Conservation (phyloP, 495 filamentous ascomycete genomes). For the Glutinoglossum americanum region DNA sequence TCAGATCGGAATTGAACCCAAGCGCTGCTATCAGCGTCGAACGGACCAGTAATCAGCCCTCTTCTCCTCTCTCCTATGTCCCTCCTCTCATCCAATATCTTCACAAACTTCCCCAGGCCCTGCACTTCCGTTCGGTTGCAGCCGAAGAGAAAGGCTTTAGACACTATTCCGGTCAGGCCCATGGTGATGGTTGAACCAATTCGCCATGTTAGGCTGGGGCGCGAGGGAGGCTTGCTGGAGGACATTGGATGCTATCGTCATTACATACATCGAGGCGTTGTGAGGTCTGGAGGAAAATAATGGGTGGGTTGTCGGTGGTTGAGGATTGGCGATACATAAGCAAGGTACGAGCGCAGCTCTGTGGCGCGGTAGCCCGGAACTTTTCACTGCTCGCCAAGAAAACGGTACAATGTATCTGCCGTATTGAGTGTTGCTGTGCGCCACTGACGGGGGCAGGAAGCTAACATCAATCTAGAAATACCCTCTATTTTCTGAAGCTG, state of each 20-base stretch:
- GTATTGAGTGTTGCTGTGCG: too few species aligned
- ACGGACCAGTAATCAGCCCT: constrained; percentile 69
- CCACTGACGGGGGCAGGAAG: too few species aligned
- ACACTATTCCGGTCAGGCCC: constrained; percentile 14
- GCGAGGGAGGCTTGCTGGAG: not conserved
- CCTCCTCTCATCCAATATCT: constrained; percentile 49
- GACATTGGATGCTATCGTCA: not conserved
- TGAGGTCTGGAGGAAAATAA: not conserved
- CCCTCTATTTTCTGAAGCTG: too few species aligned
- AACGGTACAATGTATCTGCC: too few species aligned
- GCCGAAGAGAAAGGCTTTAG: constrained; percentile 15
- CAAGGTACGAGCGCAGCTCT: not conserved
- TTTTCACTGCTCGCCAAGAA: too few species aligned
- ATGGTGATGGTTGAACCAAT: constrained; percentile 13
- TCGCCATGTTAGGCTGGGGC: constrained; percentile 14
- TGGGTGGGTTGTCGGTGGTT: too few species aligned
- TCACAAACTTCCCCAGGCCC: constrained; percentile 52
- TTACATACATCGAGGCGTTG: not conserved
- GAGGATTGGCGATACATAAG: too few species aligned
- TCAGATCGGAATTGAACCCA: not conserved
- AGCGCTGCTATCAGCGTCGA: not conserved
- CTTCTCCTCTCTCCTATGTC: constrained; percentile 45
- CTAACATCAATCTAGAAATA: too few species aligned
- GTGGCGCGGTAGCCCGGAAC: not conserved
- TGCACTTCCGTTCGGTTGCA: constrained; percentile 30